Conservation (phyloP, 2,329 filamentous ascomycete species). For the Pseudocercospora vitis region DNA sequence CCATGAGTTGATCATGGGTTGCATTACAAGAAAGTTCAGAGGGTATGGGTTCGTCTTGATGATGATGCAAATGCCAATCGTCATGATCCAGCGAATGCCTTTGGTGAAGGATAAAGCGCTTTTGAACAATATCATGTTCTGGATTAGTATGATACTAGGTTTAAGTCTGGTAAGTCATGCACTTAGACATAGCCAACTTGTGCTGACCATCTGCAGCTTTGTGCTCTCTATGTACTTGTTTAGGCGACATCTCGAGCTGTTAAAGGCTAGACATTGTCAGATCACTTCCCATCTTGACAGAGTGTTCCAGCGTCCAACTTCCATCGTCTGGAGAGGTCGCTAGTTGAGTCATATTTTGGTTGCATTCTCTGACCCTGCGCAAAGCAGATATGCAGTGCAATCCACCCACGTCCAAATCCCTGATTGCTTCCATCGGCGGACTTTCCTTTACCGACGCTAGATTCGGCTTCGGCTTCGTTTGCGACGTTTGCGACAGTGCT, state of each 20-base stretch:
- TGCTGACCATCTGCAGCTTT: conserved; percentile 49
- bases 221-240: conserved; percentile 60
- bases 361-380: no score
- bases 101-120: conserved; percentile 73
- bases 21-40: conserved; percentile 93
- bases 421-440: background rate
- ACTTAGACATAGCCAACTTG: background rate
- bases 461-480: background rate
- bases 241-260: conserved; percentile 32
- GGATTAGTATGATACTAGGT: conserved; percentile 40
- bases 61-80: conserved; percentile 95
- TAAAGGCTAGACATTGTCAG: background rate
- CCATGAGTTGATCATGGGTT: conserved; percentile 95
- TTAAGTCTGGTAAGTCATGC: conserved; percentile 36
- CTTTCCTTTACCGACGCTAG: background rate
- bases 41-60: conserved; percentile 93
- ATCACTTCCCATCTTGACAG: background rate
- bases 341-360: no score
- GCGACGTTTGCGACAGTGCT: no score
- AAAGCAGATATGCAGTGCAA: no score
- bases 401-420: background rate
- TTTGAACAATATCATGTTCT: conserved; percentile 58
- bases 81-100: conserved; percentile 80
- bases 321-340: no score
- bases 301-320: no score